Percentiles rank a stretch among this genome's conserved stretches.
Conservation (phyloP, 768 basidiomycete genomes). For the Kwoniella bestiolae region DNA sequence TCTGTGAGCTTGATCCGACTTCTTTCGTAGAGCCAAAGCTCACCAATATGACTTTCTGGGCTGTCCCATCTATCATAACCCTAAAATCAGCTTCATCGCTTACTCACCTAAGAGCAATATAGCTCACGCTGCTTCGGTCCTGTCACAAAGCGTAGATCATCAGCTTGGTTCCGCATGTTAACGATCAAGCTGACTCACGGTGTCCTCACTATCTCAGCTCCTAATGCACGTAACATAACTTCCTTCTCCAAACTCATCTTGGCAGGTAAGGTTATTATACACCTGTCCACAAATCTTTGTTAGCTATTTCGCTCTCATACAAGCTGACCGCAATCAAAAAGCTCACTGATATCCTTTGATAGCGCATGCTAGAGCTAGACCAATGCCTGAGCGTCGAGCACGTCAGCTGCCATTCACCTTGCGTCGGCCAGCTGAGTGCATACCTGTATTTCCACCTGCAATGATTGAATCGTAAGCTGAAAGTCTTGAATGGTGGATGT, state of each 20-base stretch:
- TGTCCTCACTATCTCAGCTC: conserved; percentile 92
- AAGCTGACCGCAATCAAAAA: conserved; percentile 64
- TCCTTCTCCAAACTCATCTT: conserved; percentile 99
- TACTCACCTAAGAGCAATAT: neutral
- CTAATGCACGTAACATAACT: conserved; percentile 83
- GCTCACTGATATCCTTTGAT: conserved; percentile 68
- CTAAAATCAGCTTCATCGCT: conserved; percentile 9
- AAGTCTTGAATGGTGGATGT: neutral
- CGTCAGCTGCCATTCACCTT: neutral
- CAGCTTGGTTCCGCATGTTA: neutral
- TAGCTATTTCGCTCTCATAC: conserved; percentile 64
- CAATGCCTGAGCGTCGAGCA: conserved; percentile 68
- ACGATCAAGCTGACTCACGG: conserved; percentile 65
- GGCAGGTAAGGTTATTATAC: conserved; percentile 69
- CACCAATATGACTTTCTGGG: conserved; percentile 90
- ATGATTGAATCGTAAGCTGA: neutral
- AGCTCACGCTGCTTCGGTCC: conserved; percentile 49
- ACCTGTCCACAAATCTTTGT: conserved; percentile 55
- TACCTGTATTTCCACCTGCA: conserved; percentile 90
- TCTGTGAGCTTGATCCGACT: neutral
- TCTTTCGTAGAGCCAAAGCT: conserved; percentile 42
- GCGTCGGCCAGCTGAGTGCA: neutral
- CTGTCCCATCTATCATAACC: conserved; percentile 67
- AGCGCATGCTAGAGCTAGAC: conserved; percentile 87
- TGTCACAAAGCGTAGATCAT: conserved; percentile 12